A percentile compares a stretch with the other conserved stretches of the same genome.
phyloP scores from a whole-genome alignment of 2,329 filamentous ascomycete species.

The Ophiostoma novo-ulmi region DNA sequence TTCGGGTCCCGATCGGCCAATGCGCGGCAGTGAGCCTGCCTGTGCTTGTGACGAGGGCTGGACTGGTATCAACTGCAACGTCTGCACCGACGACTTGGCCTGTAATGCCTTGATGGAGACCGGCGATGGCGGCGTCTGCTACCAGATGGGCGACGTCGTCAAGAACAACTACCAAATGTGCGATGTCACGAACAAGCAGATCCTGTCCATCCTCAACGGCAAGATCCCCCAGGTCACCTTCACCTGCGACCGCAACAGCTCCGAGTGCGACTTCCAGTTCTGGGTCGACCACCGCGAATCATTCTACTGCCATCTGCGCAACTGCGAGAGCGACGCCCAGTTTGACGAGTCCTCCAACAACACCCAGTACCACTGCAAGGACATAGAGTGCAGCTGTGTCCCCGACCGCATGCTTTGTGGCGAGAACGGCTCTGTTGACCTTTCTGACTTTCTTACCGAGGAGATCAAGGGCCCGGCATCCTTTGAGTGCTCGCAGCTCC shows the following conservation, averaged over 20 bases:
- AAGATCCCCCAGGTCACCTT: slow-evolving; percentile 92
- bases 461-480: slow-evolving; percentile 81
- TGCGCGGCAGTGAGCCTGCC: slow-evolving; percentile 55
- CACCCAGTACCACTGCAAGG: slow-evolving; percentile 78
- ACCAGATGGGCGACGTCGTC: slow-evolving; percentile 82
- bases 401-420: slow-evolving; percentile 91
- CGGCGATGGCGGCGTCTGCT: slow-evolving; percentile 79
- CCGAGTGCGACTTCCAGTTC: slow-evolving; percentile 93
- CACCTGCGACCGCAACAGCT: slow-evolving; percentile 69
- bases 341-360: slow-evolving; percentile 67
- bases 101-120: slow-evolving; percentile 86
- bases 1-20: slow-evolving; percentile 71
- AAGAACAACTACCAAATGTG: slow-evolving; percentile 97
- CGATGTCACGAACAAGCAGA: slow-evolving; percentile 93
- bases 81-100: slow-evolving; percentile 76
- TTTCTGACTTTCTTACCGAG: slow-evolving; percentile 79
- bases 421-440: slow-evolving; percentile 83
- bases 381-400: slow-evolving; percentile 82
- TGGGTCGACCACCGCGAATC: slow-evolving; percentile 94
- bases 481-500: slow-evolving; percentile 67
- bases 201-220: slow-evolving; percentile 76
- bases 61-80: slow-evolving; percentile 96
- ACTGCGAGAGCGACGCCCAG: slow-evolving; percentile 68
- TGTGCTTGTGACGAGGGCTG: slow-evolving; percentile 92
- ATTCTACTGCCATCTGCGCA: slow-evolving; percentile 87